A percentile compares a stretch with the other conserved stretches of the same genome.
These are phyloP conservation scores for Coniferiporia sulphurascens DNA, from an alignment of 1,284 basidiomycete genomes.

Conservation along the genomic window DNA sequence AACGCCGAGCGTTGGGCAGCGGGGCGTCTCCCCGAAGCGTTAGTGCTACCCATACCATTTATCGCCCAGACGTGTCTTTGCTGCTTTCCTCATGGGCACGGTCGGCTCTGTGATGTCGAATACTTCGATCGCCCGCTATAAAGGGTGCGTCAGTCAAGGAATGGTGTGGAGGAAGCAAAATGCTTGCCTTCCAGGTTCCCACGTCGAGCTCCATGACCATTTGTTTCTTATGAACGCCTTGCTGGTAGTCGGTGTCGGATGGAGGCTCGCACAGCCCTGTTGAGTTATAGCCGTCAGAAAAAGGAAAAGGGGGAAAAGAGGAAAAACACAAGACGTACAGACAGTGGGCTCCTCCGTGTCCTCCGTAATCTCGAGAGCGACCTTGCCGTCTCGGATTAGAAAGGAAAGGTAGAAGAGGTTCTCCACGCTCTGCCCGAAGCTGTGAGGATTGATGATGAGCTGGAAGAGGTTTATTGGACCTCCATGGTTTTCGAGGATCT, in stretches of 20 bases:
- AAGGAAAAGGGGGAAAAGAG: neutral
- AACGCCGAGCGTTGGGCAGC: too few relatives aligned
- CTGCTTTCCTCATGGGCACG: constrained; percentile 61
- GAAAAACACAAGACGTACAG: constrained; percentile 43
- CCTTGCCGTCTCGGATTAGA: constrained; percentile 80
- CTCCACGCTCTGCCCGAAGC: constrained; percentile 89
- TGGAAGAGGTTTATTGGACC: constrained; percentile 70
- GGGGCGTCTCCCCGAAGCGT: neutral
- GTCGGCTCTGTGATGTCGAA: constrained; percentile 69
- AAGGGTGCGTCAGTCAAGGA: too few relatives aligned
- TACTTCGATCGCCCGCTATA: constrained; percentile 72
- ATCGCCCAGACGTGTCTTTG: constrained; percentile 48
- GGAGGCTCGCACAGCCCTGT: constrained; percentile 41
- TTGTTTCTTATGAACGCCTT: constrained; percentile 69
- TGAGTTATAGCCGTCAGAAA: neutral
- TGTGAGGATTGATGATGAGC: constrained; percentile 82
- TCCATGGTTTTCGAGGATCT: constrained; percentile 43
- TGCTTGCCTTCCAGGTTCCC: constrained; percentile 68
- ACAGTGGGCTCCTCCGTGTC: constrained; percentile 65
- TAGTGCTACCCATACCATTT: constrained; percentile 59
- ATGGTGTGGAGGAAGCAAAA: neutral
- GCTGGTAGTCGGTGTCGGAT: constrained; percentile 54
- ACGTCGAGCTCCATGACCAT: constrained; percentile 85
- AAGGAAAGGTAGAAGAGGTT: constrained; percentile 94
- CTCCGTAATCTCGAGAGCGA: constrained; percentile 58